Percentiles rank a stretch among this genome's conserved stretches.
Evolutionary conservation across 2,329 filamentous ascomycete genomes (phyloP).

Genomic region (Colletotrichum echinochloae): DNA sequence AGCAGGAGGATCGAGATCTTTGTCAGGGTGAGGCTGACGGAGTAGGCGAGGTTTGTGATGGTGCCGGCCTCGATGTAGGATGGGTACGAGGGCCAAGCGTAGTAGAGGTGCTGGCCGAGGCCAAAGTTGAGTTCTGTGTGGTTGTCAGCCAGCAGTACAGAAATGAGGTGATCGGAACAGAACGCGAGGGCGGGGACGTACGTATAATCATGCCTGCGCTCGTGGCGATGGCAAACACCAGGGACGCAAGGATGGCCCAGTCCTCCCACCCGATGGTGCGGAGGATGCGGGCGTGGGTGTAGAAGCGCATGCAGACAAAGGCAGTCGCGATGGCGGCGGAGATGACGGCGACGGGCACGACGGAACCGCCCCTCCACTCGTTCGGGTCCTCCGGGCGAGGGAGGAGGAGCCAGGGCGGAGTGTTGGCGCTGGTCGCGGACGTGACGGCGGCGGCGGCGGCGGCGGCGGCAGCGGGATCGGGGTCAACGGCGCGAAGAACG

Average conservation of each 20-base stretch:
- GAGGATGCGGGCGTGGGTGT: slow-evolving; percentile 49
- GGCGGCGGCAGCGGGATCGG: slow-evolving; percentile 3
- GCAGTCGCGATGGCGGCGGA: slow-evolving; percentile 45
- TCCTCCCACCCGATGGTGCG: slow-evolving; percentile 51
- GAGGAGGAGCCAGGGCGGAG: slow-evolving; percentile 17
- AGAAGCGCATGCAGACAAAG: slow-evolving; percentile 49
- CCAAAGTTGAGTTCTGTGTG: slow-evolving; percentile 34
- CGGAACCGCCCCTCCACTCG: slow-evolving; percentile 39
- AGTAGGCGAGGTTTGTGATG: slow-evolving; percentile 41
- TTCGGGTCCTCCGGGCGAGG: slow-evolving; percentile 20
- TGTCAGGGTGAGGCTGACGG: slow-evolving; percentile 41
- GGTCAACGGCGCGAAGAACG: slow-evolving; percentile 11
- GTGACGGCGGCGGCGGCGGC: neutral
- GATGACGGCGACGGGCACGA: slow-evolving; percentile 41
- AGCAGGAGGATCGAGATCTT: slow-evolving; percentile 44
- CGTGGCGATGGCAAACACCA: slow-evolving; percentile 43
- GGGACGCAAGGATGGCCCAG: slow-evolving; percentile 49
- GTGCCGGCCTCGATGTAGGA: slow-evolving; percentile 33
- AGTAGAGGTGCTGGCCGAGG: slow-evolving; percentile 34
- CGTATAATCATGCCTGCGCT: slow-evolving; percentile 38
- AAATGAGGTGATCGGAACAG: neutral
- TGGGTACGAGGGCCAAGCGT: slow-evolving; percentile 7
- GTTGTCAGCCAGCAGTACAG: neutral
- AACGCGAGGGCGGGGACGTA: neutral
- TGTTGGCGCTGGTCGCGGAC: slow-evolving; percentile 5